A percentile compares a stretch with the other conserved stretches of the same genome.
Conservation (phyloP, 2,329 filamentous ascomycete species). For the Diaporthe ilicicola region DNA sequence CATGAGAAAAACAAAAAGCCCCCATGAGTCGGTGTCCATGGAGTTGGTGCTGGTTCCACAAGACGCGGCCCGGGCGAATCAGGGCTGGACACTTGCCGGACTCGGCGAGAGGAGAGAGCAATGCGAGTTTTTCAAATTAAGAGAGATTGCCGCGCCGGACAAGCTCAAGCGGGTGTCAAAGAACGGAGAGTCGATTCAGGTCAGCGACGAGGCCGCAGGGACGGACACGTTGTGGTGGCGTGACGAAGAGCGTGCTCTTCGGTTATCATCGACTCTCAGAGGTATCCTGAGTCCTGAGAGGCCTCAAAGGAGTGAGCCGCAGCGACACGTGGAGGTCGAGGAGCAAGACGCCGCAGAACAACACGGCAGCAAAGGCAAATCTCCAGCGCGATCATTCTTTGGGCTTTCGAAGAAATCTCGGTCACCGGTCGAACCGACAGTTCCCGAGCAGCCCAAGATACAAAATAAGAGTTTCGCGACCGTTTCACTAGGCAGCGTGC, state of each 20-base stretch:
- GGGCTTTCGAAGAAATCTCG: conserved; percentile 21
- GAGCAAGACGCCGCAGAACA: background rate
- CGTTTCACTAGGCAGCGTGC: conserved; percentile 44
- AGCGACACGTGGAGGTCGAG: background rate
- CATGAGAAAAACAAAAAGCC: background rate
- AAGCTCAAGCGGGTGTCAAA: conserved; percentile 4
- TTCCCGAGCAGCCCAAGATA: conserved; percentile 33
- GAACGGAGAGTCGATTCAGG: background rate
- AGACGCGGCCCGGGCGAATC: background rate
- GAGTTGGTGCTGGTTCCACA: conserved; percentile 18
- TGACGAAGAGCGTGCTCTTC: conserved; percentile 11
- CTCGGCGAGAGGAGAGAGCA: conserved; percentile 3
- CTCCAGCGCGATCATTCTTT: background rate
- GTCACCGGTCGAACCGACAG: conserved; percentile 47
- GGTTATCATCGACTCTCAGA: conserved; percentile 1
- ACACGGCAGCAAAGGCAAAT: background rate
- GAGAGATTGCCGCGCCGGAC: background rate
- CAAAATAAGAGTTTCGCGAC: conserved; percentile 37
- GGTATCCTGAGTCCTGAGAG: background rate
- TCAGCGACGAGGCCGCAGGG: background rate
- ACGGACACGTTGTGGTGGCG: conserved; percentile 22
- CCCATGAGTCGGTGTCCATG: background rate
- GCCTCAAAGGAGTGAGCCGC: background rate
- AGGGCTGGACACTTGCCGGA: conserved; percentile 15
- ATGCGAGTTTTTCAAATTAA: background rate